These are phyloP conservation scores for Myxozyma neotropica DNA, from an alignment of 805 yeast species.

Conservation along the genomic window DNA sequence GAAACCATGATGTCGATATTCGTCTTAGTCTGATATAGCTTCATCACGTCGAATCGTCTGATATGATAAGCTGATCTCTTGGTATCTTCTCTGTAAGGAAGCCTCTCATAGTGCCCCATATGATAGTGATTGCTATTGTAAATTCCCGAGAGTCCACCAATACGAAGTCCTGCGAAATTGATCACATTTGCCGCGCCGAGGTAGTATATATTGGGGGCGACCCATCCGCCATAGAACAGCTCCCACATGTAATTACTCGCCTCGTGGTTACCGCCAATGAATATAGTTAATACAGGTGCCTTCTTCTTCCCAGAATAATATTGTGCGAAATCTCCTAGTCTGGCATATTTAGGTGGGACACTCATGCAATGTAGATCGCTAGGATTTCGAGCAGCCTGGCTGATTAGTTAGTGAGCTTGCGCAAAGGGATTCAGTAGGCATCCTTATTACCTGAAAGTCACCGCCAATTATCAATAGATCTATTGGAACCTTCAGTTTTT, in stretches of 20 bases:
- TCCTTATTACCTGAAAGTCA: conserved; percentile 65
- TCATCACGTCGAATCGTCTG: conserved; percentile 61
- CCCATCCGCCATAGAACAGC: conserved; percentile 87
- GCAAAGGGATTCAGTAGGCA: too few relatives aligned
- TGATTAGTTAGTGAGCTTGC: too few relatives aligned
- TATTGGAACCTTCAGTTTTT: conserved; percentile 39
- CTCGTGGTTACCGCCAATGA: conserved; percentile 96
- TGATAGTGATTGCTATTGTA: conserved; percentile 58
- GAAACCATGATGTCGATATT: conserved; percentile 62
- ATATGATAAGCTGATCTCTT: conserved; percentile 72
- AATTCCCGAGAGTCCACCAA: conserved; percentile 86
- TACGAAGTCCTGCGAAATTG: conserved; percentile 72
- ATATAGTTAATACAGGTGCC: conserved; percentile 78
- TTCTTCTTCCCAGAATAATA: conserved; percentile 61
- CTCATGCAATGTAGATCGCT: conserved; percentile 70
- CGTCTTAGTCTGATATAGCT: conserved; percentile 50
- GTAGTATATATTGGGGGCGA: conserved; percentile 82
- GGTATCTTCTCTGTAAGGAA: conserved; percentile 54
- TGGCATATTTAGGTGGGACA: conserved; percentile 76
- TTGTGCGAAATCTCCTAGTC: conserved; percentile 75
- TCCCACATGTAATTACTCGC: conserved; percentile 76
- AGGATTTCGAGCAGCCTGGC: conserved; percentile 64
- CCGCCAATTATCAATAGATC: conserved; percentile 81
- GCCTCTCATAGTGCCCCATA: conserved; percentile 46
- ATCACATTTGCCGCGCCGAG: conserved; percentile 77